A percentile compares a stretch with the other conserved stretches of the same genome.
Conservation (phyloP, 805 yeast species). For the Myxozyma monticola region DNA sequence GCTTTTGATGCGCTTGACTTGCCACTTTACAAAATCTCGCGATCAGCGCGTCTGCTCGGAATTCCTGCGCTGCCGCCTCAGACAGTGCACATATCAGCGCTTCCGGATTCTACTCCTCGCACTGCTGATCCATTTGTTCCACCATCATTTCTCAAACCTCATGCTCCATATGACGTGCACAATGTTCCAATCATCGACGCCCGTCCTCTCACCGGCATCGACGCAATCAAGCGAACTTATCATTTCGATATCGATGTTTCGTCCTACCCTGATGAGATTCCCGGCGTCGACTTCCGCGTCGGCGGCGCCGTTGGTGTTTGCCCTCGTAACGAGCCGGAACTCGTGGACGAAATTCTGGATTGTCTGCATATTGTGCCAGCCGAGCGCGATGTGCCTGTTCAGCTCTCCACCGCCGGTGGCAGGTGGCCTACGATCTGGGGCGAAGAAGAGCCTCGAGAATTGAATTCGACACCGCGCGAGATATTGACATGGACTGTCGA, state of each 20-base stretch:
- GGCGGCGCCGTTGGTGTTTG: slow-evolving; percentile 37
- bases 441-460: slow-evolving; percentile 29
- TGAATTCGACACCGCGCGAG: slow-evolving; percentile 29
- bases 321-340: slow-evolving; percentile 31
- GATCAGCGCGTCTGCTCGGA: slow-evolving; percentile 13
- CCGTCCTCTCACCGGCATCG: slow-evolving; percentile 31
- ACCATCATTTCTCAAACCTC: slow-evolving; percentile 32
- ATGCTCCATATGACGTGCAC: slow-evolving; percentile 32
- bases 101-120: neutral
- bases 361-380: slow-evolving; percentile 12
- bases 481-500: slow-evolving; percentile 34
- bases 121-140: slow-evolving; percentile 12
- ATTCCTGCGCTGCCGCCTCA: neutral
- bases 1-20: slow-evolving; percentile 10
- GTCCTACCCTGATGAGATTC: slow-evolving; percentile 32
- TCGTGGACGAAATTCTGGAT: slow-evolving; percentile 29
- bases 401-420: slow-evolving; percentile 29
- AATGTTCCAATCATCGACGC: slow-evolving; percentile 29
- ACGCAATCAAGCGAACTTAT: slow-evolving; percentile 33
- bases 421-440: slow-evolving; percentile 38
- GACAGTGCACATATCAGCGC: neutral
- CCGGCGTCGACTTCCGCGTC: slow-evolving; percentile 34
- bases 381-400: slow-evolving; percentile 15
- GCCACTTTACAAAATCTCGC: slow-evolving; percentile 5
- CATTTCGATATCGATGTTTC: slow-evolving; percentile 35